Base-by-base conservation (phyloP, 2,329 filamentous ascomycete genomes). In the Lachnum nothofagi region DNA sequence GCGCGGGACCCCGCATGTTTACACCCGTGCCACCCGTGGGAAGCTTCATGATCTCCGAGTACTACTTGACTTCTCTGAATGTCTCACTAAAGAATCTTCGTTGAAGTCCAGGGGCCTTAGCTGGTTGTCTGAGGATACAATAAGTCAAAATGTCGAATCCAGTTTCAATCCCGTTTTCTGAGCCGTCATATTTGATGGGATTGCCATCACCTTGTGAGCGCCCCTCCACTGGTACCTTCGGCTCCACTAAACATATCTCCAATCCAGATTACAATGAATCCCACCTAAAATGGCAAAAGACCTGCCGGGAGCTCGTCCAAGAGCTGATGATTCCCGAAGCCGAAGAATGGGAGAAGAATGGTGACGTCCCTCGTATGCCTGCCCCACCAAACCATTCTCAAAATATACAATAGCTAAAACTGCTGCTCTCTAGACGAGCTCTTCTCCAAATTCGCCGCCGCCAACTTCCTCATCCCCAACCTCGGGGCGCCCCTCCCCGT, bases 391-490 rank as follows among this genome's bases (percentile, higher is more conserved):
- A 29, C 16, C 10, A 23, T 23, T 9, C 19, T 27, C n/a, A 33
- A n/a, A 16, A 2, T 23, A 27, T 43, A 17, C 45, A 34, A 20
- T 5, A 31, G 23, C 25, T 9, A n/a, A 14, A 25, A 33, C 12
- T 24, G 29, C 16, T 20, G n/a, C 6, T 19, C 19, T 1, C 82
- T 85, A 0, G 70, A 75, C 33, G 73, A 82, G 63, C 77, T 88
- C 27, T 89, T 82, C 59, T 62, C 72, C 37, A 78, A 72, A 9
- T 90, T 89, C 62, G 77, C 77, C 24, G 72, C 77, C 50, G 75
- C 77, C 44, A 80, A 83, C 63, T 86, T 89, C 78, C 68, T 90
- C 17, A 66, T 89, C n/a, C 83, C 85, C 0, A 80, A 79, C 14
- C 71, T 90, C 23, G 82, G 84, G 0, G 77, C 84, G 0, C 85